phyloP scores from a whole-genome alignment of 225 moss, liverwort and hornwort species.

The Pseudisothecium myosuroides region DNA sequence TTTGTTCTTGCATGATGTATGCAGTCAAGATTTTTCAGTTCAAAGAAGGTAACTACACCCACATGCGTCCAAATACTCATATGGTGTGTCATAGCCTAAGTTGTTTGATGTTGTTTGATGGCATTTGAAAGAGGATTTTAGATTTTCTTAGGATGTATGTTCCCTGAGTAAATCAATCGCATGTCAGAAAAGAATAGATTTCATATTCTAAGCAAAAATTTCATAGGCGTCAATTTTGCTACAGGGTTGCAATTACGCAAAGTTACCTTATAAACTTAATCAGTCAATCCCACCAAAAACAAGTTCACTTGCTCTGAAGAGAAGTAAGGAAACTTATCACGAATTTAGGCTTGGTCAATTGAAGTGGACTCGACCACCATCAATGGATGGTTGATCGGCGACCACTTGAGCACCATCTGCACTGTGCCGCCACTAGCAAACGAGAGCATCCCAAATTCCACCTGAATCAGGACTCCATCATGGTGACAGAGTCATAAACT shows the following conservation, averaged over 20 bases:
- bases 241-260: too few species aligned
- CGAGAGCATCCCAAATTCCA: not conserved
- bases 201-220: not conserved
- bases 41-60: not conserved
- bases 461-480: not conserved
- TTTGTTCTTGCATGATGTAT: not conserved
- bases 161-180: not conserved
- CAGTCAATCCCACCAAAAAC: not conserved
- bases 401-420: not conserved
- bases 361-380: not conserved
- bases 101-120: not conserved
- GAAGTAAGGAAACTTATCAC: not conserved
- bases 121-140: not conserved
- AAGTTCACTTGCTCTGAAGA: not conserved
- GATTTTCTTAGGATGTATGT: not conserved
- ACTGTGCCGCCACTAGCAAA: too few species aligned
- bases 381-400: not conserved
- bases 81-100: not conserved
- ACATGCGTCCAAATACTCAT: not conserved
- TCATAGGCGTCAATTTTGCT: not conserved
- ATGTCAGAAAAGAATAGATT: not conserved
- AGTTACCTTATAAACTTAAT: not conserved
- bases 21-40: not conserved
- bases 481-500: not conserved
- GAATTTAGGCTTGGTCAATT: not conserved